These are phyloP conservation scores for Coemansia javaensis DNA, from an alignment of 192 early-diverging fungal genomes.

Conservation along the genomic window DNA sequence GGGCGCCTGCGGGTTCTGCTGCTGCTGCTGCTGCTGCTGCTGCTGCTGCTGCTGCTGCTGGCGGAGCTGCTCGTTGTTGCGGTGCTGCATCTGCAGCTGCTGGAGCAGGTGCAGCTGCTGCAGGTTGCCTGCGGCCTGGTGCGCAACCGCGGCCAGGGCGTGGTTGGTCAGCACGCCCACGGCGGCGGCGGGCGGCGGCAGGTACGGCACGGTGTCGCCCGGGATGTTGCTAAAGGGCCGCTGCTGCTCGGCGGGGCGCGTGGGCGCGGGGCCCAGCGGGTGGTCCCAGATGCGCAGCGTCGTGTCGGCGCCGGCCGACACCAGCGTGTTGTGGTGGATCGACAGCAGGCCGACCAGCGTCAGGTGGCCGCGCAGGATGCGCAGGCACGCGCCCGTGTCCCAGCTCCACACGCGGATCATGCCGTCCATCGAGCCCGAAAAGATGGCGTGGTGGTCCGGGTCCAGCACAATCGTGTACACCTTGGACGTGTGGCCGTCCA, in stretches of 20 bases:
- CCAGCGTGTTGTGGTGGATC: constrained; percentile 75
- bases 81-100: constrained; percentile 45
- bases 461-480: constrained; percentile 94
- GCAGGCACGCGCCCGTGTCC: constrained; percentile 70
- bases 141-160: constrained; percentile 10
- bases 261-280: constrained; percentile 34
- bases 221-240: constrained; percentile 40
- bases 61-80: constrained; percentile 43
- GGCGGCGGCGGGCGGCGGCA: not conserved
- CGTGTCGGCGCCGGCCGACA: constrained; percentile 93
- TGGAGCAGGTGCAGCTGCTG: constrained; percentile 42
- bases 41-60: constrained; percentile 16
- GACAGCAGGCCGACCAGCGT: constrained; percentile 93
- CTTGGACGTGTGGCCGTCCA: constrained; percentile 86
- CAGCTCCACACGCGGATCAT: constrained; percentile 91
- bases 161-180: constrained; percentile 14
- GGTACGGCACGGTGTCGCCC: constrained; percentile 18
- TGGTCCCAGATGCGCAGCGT: constrained; percentile 91
- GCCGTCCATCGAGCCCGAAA: constrained; percentile 93
- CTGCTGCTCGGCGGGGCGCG: not conserved
- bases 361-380: constrained; percentile 81
- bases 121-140: constrained; percentile 19
- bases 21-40: constrained; percentile 28
- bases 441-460: constrained; percentile 74
- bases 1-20: not conserved